Conservation (phyloP, 1,139 yeast genomes). For the Nakaseomyces nivariensis region DNA sequence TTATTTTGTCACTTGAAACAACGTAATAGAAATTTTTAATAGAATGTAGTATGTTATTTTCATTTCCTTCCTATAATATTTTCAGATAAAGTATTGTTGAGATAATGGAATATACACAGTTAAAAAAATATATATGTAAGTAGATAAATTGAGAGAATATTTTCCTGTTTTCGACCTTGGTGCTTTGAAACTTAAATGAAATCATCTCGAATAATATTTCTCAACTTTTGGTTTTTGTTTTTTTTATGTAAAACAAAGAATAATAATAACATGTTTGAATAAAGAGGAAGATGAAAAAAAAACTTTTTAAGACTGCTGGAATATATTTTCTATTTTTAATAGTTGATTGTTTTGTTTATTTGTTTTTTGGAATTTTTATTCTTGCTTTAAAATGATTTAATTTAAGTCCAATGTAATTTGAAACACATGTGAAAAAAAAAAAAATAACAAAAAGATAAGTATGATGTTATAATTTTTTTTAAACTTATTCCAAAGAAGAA, state of each 20-base stretch:
- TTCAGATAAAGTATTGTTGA: background rate
- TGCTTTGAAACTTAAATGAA: background rate
- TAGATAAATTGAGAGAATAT: background rate
- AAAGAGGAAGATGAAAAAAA: background rate
- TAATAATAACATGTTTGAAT: background rate
- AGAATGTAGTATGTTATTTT: background rate
- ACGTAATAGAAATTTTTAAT: background rate
- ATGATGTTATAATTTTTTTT: background rate
- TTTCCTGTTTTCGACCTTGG: background rate
- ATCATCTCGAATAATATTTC: too few relatives aligned
- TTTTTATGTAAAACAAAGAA: background rate
- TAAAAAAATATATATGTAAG: background rate
- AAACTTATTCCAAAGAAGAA: constrained; percentile 76
- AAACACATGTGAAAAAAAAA: too few relatives aligned
- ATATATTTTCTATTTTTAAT: background rate
- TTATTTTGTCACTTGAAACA: background rate
- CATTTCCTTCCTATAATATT: background rate
- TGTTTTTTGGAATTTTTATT: background rate
- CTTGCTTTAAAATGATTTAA: background rate
- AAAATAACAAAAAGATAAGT: too few relatives aligned
- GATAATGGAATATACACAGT: constrained; percentile 1
- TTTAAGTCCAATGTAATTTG: background rate
- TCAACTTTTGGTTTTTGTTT: too few relatives aligned
- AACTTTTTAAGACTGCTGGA: background rate
- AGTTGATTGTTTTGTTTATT: background rate